phyloP scores from a whole-genome alignment of 805 yeast genomes.

The Candida ascalaphidarum region DNA sequence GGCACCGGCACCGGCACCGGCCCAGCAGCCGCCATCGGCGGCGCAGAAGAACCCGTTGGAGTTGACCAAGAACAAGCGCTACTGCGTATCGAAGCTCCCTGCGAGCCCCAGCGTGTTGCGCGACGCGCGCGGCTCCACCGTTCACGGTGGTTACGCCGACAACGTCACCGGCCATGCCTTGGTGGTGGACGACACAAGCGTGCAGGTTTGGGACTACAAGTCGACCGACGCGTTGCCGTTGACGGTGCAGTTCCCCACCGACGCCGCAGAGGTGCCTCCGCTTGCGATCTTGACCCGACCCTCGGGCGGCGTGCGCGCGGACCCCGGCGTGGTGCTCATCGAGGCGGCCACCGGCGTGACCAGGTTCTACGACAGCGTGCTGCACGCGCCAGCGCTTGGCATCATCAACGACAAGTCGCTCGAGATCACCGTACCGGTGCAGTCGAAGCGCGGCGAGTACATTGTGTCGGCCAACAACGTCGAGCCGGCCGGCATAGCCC shows the following conservation, averaged over 20 bases:
- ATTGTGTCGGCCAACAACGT: conserved; percentile 50
- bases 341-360: conserved; percentile 51
- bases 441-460: conserved; percentile 37
- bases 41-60: conserved; percentile 16
- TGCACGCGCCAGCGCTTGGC: conserved; percentile 59
- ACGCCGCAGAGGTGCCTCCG: conserved; percentile 24
- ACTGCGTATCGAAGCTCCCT: conserved; percentile 48
- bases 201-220: conserved; percentile 62
- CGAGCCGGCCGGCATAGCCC: conserved; percentile 67
- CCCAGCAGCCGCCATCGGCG: no score
- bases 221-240: conserved; percentile 54
- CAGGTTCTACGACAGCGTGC: conserved; percentile 67
- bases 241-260: conserved; percentile 44
- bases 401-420: conserved; percentile 38
- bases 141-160: conserved; percentile 38
- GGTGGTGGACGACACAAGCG: conserved; percentile 38
- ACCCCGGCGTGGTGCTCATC: conserved; percentile 67
- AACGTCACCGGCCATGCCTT: conserved; percentile 40
- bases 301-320: conserved; percentile 36
- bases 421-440: conserved; percentile 31
- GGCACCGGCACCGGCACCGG: no score
- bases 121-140: conserved; percentile 18
- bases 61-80: conserved; percentile 50
- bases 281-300: conserved; percentile 54
- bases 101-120: conserved; percentile 42